A percentile compares a stretch with the other conserved stretches of the same genome.
These are phyloP conservation scores for Trebouxia sp. DNA, from an alignment of 139 green algal genomes.

Conservation along the genomic window DNA sequence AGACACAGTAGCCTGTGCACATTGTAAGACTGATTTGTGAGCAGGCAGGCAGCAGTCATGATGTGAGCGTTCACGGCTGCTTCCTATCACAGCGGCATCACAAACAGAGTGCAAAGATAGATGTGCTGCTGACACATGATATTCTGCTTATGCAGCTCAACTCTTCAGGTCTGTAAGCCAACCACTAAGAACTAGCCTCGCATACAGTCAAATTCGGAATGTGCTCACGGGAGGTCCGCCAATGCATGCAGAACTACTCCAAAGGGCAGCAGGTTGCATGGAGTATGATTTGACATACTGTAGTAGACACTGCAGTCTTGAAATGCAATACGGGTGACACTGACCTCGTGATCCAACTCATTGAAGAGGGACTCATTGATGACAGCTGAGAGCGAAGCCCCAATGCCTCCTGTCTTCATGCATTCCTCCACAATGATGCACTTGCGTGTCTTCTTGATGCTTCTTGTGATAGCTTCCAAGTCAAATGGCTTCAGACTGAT, in stretches of 20 bases:
- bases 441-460: conserved; percentile 84
- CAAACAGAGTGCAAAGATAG: not conserved
- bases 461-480: conserved; percentile 90
- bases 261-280: not conserved
- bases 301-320: no score
- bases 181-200: no score
- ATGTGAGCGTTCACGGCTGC: no score
- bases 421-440: conserved; percentile 97
- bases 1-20: no score
- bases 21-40: no score
- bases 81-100: no score
- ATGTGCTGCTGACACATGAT: not conserved
- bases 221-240: no score
- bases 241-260: no score
- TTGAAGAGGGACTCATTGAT: conserved; percentile 93
- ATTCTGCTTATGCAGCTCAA: not conserved
- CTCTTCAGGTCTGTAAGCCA: no score
- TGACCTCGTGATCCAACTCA: conserved; percentile 89
- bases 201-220: no score
- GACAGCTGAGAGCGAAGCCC: conserved; percentile 90
- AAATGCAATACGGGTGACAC: not conserved
- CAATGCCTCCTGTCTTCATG: conserved; percentile 96
- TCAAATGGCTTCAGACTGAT: conserved; percentile 98
- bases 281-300: no score
- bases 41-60: no score